Conservation (phyloP, 2,329 filamentous ascomycete species). For the Sporothrix sp. region DNA sequence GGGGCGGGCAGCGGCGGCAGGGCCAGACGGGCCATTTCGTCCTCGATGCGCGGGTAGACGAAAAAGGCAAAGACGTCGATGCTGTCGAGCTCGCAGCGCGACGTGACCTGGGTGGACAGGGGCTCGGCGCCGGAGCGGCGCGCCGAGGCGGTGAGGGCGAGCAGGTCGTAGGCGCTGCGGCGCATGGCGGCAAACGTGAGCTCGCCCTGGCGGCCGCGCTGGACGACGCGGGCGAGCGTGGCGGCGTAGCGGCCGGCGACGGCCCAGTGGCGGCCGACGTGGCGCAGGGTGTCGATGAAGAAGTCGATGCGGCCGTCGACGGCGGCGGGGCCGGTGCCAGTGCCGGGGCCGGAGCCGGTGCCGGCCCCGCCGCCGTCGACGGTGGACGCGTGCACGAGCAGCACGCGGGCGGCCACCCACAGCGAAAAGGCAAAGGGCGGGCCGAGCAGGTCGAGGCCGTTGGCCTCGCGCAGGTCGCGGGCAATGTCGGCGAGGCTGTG, state of each 20-base stretch:
- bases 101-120: constrained; percentile 57
- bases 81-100: constrained; percentile 76
- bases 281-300: constrained; percentile 70
- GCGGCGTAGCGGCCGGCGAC: constrained; percentile 74
- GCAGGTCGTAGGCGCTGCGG: constrained; percentile 72
- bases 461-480: constrained; percentile 65
- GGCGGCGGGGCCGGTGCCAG: constrained; percentile 33
- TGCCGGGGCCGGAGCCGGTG: constrained; percentile 43
- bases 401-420: constrained; percentile 79
- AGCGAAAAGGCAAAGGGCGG: constrained; percentile 86
- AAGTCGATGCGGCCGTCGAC: constrained; percentile 70
- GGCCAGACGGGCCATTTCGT: background rate
- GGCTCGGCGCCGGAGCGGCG: constrained; percentile 46
- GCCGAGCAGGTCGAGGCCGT: constrained; percentile 68
- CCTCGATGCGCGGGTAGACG: constrained; percentile 58
- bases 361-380: too few species aligned
- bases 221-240: constrained; percentile 70
- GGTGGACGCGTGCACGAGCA: constrained; percentile 85
- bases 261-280: constrained; percentile 76
- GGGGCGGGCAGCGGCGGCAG: background rate
- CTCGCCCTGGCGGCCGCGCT: constrained; percentile 73
- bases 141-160: constrained; percentile 78
- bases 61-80: constrained; percentile 91
- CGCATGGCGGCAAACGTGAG: constrained; percentile 86
- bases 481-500: constrained; percentile 71